Conservation (phyloP, 2,329 filamentous ascomycete genomes). For the Aureobasidium sp. region DNA sequence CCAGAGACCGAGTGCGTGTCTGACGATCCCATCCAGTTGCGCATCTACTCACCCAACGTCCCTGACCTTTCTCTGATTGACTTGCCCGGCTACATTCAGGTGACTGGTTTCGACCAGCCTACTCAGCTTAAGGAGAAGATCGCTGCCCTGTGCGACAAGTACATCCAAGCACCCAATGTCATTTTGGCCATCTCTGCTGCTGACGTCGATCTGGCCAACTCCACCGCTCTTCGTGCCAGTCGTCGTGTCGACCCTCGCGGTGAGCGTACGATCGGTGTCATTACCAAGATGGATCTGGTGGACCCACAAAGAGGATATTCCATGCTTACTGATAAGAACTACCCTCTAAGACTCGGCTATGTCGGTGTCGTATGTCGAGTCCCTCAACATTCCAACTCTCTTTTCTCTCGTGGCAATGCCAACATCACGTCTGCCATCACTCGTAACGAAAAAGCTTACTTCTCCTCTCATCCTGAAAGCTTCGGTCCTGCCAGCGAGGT, state of each 20-base stretch:
- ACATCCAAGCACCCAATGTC: conserved; percentile 92
- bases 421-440: conserved; percentile 76
- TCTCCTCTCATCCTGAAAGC: conserved; percentile 72
- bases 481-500: conserved; percentile 69
- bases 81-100: conserved; percentile 94
- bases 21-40: conserved; percentile 92
- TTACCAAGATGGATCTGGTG: conserved; percentile 98
- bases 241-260: conserved; percentile 87
- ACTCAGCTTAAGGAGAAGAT: conserved; percentile 92
- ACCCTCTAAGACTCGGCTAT: conserved; percentile 89
- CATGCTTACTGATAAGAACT: conserved; percentile 83
- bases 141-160: conserved; percentile 92
- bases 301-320: conserved; percentile 70
- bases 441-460: conserved; percentile 83
- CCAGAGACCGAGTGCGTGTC: conserved; percentile 87
- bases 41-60: conserved; percentile 90
- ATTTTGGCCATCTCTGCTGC: conserved; percentile 96
- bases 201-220: conserved; percentile 95
- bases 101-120: conserved; percentile 85
- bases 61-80: conserved; percentile 95
- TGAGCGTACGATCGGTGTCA: conserved; percentile 94
- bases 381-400: conserved; percentile 54
- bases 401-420: conserved; percentile 76
- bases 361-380: conserved; percentile 88
- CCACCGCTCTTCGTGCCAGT: conserved; percentile 82